Evolutionary conservation across 257 asterid species (phyloP).

Genomic region (Thymus quinquecostatus): DNA sequence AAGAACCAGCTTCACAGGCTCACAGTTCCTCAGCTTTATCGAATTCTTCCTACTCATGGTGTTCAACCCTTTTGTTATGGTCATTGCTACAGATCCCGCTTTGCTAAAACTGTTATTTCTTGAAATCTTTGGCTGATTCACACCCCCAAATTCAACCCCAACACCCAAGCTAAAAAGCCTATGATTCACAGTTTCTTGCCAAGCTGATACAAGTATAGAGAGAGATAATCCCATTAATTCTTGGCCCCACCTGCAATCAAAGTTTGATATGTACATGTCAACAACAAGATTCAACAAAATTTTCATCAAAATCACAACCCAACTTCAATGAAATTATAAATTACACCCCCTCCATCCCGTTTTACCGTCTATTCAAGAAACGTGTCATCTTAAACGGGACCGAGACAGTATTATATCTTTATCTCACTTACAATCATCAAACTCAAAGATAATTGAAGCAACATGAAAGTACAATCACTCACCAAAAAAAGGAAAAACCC

Average conservation of each 20-base stretch:
- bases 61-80: slow-evolving; percentile 33
- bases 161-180: slow-evolving; percentile 26
- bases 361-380: too few relatives aligned
- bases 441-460: too few relatives aligned
- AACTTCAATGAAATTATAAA: too few relatives aligned
- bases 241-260: slow-evolving; percentile 33
- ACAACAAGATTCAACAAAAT: slow-evolving; percentile 11
- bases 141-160: slow-evolving; percentile 25
- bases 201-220: slow-evolving; percentile 44
- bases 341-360: too few relatives aligned
- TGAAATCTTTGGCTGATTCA: slow-evolving; percentile 38
- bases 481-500: slow-evolving; percentile 45
- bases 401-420: not conserved
- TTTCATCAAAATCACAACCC: not conserved
- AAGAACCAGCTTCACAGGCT: slow-evolving; percentile 65
- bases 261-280: slow-evolving; percentile 16
- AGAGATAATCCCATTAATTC: slow-evolving; percentile 39
- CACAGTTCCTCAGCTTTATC: slow-evolving; percentile 55
- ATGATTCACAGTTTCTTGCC: slow-evolving; percentile 46
- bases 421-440: not conserved
- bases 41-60: slow-evolving; percentile 58
- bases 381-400: too few relatives aligned
- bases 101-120: slow-evolving; percentile 40
- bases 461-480: slow-evolving; percentile 25
- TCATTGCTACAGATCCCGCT: slow-evolving; percentile 39